Conservation (phyloP, 306 rosid genomes). For the Betula pendula region DNA sequence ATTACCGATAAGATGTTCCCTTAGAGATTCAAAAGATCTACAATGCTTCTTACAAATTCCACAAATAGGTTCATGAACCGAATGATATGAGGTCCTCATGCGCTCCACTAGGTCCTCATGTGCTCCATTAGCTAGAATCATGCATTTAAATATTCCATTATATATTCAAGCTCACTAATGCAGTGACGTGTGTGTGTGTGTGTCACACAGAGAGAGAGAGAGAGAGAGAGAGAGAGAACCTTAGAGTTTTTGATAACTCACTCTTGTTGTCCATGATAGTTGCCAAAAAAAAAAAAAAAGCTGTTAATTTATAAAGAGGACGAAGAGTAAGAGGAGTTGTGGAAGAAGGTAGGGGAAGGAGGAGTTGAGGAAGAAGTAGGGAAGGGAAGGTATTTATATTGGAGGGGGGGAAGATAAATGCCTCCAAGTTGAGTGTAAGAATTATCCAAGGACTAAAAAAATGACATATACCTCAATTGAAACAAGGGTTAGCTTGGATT, state of each 20-base stretch:
- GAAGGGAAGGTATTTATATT: constrained; percentile 54
- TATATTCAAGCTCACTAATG: not conserved
- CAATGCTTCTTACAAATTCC: constrained; percentile 90
- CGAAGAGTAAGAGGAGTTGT: constrained; percentile 20
- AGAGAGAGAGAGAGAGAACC: constrained; percentile 42
- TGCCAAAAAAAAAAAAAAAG: not conserved
- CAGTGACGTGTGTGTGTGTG: not conserved
- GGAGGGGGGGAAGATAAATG: not conserved
- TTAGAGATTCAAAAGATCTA: constrained; percentile 87
- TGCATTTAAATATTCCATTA: not conserved
- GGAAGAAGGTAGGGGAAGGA: constrained; percentile 20
- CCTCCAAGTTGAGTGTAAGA: constrained; percentile 42
- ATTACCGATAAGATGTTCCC: constrained; percentile 92
- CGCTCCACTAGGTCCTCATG: constrained; percentile 95
- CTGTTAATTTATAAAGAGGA: not conserved
- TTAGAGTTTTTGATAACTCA: constrained; percentile 57
- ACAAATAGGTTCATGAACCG: constrained; percentile 86
- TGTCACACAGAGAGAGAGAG: constrained; percentile 11
- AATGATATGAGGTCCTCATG: constrained; percentile 90
- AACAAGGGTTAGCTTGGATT: too few species aligned
- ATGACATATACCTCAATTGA: too few species aligned
- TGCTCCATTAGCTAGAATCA: constrained; percentile 58
- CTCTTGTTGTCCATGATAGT: constrained; percentile 50
- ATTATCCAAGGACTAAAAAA: too few species aligned
- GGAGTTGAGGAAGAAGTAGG: too few species aligned